phyloP scores from a whole-genome alignment of 441 rosid species.

The Omphalea diandra region DNA sequence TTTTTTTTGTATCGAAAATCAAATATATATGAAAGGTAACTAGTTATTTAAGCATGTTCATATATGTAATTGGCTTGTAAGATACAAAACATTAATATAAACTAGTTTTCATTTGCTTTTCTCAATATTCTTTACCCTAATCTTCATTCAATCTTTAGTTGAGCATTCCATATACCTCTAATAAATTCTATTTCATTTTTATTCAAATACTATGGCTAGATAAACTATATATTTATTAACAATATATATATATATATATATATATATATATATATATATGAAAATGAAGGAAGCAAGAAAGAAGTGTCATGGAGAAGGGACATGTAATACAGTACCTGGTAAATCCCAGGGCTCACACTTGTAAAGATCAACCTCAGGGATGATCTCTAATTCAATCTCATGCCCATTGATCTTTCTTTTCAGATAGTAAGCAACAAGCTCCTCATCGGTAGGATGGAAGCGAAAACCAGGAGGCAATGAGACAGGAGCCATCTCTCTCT shows the following conservation, averaged over 20 bases:
- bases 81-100: slow-evolving; percentile 10
- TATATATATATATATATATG: too few relatives aligned
- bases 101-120: not conserved
- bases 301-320: too few relatives aligned
- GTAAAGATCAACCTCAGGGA: slow-evolving; percentile 96
- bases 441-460: slow-evolving; percentile 95
- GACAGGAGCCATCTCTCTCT: slow-evolving; percentile 64
- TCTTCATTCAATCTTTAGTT: slow-evolving; percentile 21
- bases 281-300: too few relatives aligned
- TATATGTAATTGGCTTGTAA: slow-evolving; percentile 8
- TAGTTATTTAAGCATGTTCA: too few relatives aligned
- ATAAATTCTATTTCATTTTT: too few relatives aligned
- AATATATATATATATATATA: too few relatives aligned
- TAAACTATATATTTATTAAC: too few relatives aligned
- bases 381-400: slow-evolving; percentile 79
- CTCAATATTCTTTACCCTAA: slow-evolving; percentile 11
- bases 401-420: slow-evolving; percentile 81
- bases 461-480: slow-evolving; percentile 93
- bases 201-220: too few relatives aligned
- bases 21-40: too few relatives aligned
- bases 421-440: slow-evolving; percentile 84
- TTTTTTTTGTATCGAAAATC: too few relatives aligned
- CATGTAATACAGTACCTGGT: too few relatives aligned
- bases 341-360: slow-evolving; percentile 99
- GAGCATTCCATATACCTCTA: not conserved